Conservation (phyloP, 305 asterid genomes). For the Rubia peregrina region DNA sequence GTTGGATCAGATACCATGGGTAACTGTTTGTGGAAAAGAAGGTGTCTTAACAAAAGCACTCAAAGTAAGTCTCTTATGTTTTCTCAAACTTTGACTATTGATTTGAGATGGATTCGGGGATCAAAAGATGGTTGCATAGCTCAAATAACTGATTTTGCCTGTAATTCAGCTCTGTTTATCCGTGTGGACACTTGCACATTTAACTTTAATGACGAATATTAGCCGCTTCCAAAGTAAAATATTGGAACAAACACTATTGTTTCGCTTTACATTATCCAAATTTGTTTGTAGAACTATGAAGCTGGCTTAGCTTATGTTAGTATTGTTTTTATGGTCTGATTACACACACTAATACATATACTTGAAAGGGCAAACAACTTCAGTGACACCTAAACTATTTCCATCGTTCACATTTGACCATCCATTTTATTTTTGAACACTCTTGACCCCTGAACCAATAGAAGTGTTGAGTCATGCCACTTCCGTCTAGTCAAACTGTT, state of each 20-base stretch:
- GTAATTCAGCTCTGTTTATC: background rate
- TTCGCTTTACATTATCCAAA: background rate
- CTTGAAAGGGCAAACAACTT: too few relatives aligned
- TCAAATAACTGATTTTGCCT: background rate
- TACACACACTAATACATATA: background rate
- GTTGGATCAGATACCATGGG: conserved; percentile 34
- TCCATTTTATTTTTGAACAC: too few relatives aligned
- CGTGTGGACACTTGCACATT: background rate
- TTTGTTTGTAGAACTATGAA: background rate
- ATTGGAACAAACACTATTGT: background rate
- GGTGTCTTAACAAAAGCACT: conserved; percentile 56
- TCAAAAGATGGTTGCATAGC: background rate
- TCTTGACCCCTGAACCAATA: too few relatives aligned
- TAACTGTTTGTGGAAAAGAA: conserved; percentile 34
- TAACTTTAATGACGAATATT: background rate
- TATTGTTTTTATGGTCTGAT: background rate
- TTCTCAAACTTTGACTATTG: background rate
- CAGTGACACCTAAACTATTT: too few relatives aligned
- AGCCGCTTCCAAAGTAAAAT: background rate
- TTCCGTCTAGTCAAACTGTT: too few relatives aligned
- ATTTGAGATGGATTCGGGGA: background rate
- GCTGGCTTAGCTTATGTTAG: background rate
- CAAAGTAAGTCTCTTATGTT: conserved; percentile 41
- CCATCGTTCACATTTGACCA: too few relatives aligned
- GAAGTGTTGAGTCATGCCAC: too few relatives aligned